Evolutionary conservation across 345 rosid genomes (phyloP).

Genomic region (Eucalyptus caleyi): DNA sequence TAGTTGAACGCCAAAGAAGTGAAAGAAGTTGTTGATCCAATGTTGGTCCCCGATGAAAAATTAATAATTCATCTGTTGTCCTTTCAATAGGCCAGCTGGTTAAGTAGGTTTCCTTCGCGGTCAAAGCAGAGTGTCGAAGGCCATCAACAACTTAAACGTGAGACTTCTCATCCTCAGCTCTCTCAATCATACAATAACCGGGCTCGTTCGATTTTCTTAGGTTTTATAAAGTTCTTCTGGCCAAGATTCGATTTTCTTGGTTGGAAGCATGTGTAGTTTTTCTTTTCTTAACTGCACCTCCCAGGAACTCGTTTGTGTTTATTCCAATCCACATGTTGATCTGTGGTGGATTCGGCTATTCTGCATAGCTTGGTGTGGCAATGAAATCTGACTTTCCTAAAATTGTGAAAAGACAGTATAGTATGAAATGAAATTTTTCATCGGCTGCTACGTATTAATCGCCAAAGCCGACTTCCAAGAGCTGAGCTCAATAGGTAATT

Average conservation of each 20-base stretch:
- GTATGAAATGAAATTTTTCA: not conserved
- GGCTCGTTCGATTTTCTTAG: not conserved
- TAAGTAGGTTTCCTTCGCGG: not conserved
- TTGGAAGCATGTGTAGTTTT: not conserved
- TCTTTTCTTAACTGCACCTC: not conserved
- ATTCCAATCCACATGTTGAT: not conserved
- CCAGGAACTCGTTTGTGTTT: not conserved
- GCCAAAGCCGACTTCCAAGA: not conserved
- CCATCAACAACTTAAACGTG: not conserved
- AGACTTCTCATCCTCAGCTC: not conserved
- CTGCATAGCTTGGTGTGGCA: not conserved
- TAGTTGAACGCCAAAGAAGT: not conserved
- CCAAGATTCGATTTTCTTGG: not conserved
- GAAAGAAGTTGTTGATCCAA: not conserved
- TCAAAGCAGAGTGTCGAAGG: not conserved
- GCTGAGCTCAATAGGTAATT: not conserved
- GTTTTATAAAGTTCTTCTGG: not conserved
- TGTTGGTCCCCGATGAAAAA: not conserved
- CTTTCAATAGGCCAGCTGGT: not conserved
- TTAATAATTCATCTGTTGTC: not conserved
- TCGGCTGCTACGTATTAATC: not conserved
- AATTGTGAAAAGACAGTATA: not conserved
- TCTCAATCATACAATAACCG: not conserved
- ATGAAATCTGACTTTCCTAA: not conserved
- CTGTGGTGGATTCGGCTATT: not conserved